Evolutionary conservation across 140 eudicot species (phyloP), one percentile per base, ranked within the genome.

Genomic region (Ambrosia hybrid): DNA sequence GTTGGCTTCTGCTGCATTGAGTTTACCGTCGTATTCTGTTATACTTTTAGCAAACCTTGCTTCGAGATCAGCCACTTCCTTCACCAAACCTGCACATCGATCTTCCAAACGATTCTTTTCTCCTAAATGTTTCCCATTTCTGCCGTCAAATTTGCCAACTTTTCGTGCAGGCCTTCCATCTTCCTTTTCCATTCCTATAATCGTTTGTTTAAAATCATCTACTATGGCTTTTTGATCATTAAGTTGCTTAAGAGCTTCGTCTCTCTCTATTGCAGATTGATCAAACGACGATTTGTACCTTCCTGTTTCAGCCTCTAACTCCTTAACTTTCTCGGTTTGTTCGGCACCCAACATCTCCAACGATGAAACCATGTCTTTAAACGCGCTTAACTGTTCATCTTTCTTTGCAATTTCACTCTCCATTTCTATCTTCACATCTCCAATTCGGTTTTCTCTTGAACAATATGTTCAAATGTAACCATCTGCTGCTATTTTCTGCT

Each of bases 41-140:
- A 45, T 80, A 2, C 79, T 71, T 64, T 82, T 82, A 0, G 13
- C 68, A 17, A 84, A 76, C 34, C 77, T 14, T 10, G 68, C 73
- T 48, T 88, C 90, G 68, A 79, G 52, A 17, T 63, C 56, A 68
- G 78, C 72, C n/a, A 85, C 72, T 11, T 79, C 78, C 33, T 79
- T 75, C 80, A 61, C 73, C 79, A 87, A 62, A 61, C 34, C 55
- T 4, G 73, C 64, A 30, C 79, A 84, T 0, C 30, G 78, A 36
- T 43, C 69, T 68, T 85, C 93, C 48, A 89, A 37, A 65, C 74
- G 83, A 33, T 66, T 77, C 81, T 87, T 93, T 62, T 84, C 93
- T 1, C 61, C 84, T 7, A 41, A n/a, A 3, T 75, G 41, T 7
- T 66, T 67, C 21, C 1, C 63, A 2, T 74, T 56, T 79, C 78